Conservation (phyloP, 2,329 filamentous ascomycete genomes). For the Penicillium griseofulvum region DNA sequence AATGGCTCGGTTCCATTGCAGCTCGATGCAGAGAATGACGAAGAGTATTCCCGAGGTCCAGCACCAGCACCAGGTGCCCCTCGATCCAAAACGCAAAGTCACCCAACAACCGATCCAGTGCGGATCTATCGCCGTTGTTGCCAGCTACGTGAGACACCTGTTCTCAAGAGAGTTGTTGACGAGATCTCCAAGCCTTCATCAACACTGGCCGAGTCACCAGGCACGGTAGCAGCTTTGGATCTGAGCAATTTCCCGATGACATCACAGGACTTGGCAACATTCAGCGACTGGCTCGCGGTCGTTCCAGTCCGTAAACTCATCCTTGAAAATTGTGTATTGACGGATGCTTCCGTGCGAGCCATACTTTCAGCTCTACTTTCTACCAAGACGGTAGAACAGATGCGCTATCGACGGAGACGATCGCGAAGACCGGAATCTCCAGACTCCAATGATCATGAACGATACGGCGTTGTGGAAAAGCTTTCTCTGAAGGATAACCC, state of each 20-base stretch:
- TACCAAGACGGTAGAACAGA: conserved; percentile 64
- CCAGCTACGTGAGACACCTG: conserved; percentile 86
- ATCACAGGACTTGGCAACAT: conserved; percentile 75
- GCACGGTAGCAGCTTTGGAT: conserved; percentile 79
- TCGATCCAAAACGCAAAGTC: conserved; percentile 57
- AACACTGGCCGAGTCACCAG: conserved; percentile 60
- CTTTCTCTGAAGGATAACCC: conserved; percentile 84
- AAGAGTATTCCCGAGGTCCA: conserved; percentile 48
- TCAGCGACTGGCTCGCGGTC: conserved; percentile 91
- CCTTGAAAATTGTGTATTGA: conserved; percentile 81
- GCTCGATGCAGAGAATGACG: conserved; percentile 66
- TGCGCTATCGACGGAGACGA: conserved; percentile 49
- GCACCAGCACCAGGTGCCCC: conserved; percentile 29
- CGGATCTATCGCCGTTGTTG: conserved; percentile 93
- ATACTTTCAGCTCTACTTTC: conserved; percentile 83
- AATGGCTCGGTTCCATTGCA: conserved; percentile 86
- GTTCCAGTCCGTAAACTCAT: conserved; percentile 85
- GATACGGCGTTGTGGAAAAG: conserved; percentile 73
- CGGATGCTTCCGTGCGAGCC: conserved; percentile 81
- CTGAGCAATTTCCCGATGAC: conserved; percentile 82
- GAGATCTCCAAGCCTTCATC: conserved; percentile 74
- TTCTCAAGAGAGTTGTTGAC: conserved; percentile 86
- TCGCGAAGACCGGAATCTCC: conserved; percentile 38
- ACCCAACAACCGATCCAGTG: conserved; percentile 84
- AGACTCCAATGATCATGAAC: conserved; percentile 30